Base-by-base conservation (phyloP, 768 basidiomycete species). In the Kwoniella dejecticola region DNA sequence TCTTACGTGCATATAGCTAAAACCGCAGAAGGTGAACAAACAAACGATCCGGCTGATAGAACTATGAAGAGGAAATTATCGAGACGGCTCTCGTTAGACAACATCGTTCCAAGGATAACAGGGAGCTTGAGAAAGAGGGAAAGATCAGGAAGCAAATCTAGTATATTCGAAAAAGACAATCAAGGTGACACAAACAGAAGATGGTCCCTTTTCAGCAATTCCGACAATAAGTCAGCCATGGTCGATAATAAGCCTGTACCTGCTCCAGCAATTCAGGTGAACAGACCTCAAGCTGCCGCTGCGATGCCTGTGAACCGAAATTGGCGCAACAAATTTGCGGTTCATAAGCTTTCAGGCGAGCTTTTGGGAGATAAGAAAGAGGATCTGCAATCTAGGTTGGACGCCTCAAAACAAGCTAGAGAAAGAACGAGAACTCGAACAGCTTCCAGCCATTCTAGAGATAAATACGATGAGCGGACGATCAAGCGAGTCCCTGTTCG, bases 321-420 rank as follows among this genome's bases (percentile, higher is more conserved):
- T 15, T 57, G 57, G 53, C 26, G 66, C 29, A 57, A 29, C 19
- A 68, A 64, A 36, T 68, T 68, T 53, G 24, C 49, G 6, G 61
- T 67, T 6, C 52, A 58, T n/a, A 59, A 60, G 21, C 19, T 23
- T 13, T 42, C 55, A 31, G 17, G 19, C 11, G 17, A 38, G 8
- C 36, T 8, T 38, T 17, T 38, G 8, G 62, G 52, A 3, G 62
- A 60, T 24, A 6, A 41, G 12, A 36, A 48, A 7, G 49, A 40
- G 24, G 3, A 11, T 5, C 12, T 13, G 23, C 15, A 24, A 15
- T 15, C 15, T 48, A 45, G 44, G 24, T 11, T 48, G 21, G 46
- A 48, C 10, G 46, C 46, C 17, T 23, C 46, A 11, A 24, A 46
- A 49, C 47, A 56, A 21, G 52, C 64, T 12, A 59, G 44, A 48